Evolutionary conservation across 306 rosid genomes (phyloP).

Genomic region (Datisca glomerata): DNA sequence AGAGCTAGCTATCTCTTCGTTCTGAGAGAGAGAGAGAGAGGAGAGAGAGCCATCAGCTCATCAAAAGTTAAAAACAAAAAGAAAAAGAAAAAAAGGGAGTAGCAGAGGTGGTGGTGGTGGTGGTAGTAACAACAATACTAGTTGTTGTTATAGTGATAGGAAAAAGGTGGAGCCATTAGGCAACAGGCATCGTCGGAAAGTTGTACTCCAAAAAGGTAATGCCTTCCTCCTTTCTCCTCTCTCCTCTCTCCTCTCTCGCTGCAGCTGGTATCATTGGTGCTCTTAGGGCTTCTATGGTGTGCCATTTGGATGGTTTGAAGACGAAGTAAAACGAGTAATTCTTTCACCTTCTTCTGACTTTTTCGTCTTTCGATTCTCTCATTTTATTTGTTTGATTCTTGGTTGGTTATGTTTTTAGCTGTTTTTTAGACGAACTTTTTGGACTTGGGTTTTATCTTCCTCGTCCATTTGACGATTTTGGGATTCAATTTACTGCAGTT

Average conservation of each 20-base stretch:
- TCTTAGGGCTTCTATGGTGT: constrained; percentile 25
- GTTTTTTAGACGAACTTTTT: no score
- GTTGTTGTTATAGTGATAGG: constrained; percentile 10
- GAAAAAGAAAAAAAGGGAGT: no score
- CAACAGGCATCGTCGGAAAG: constrained; percentile 71
- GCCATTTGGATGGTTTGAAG: constrained; percentile 14
- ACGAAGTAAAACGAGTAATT: constrained; percentile 1
- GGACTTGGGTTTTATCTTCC: no score
- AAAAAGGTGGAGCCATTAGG: constrained; percentile 32
- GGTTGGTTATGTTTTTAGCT: no score
- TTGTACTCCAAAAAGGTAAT: constrained; percentile 42
- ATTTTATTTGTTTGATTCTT: background rate
- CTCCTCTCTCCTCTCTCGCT: constrained; percentile 12
- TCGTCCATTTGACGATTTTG: no score
- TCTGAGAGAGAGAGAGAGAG: constrained; percentile 10
- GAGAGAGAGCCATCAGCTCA: constrained; percentile 12
- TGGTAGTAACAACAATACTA: background rate
- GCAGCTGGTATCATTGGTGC: constrained; percentile 27
- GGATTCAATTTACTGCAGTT: no score
- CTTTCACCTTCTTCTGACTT: background rate
- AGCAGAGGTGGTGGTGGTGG: constrained; percentile 1
- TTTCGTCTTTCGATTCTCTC: background rate
- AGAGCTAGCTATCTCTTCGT: no score
- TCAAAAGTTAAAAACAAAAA: no score
- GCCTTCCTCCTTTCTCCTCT: constrained; percentile 12